Base-by-base conservation (phyloP, 1,284 basidiomycete genomes). In the Pyrrhoderma noxium region DNA sequence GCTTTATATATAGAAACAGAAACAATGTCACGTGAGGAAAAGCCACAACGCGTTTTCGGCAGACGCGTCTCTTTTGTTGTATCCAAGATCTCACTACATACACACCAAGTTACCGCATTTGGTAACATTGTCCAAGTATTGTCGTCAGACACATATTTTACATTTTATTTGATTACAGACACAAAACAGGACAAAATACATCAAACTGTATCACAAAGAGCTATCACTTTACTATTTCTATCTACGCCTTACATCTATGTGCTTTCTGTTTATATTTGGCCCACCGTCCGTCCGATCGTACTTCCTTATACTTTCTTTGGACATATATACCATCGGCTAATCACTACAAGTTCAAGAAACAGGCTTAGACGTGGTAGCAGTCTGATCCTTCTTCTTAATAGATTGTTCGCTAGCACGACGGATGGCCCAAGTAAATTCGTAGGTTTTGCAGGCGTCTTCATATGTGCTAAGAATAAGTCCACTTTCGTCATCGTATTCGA, bases 341-440 rank as follows among this genome's bases (percentile, higher is more conserved):
- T 14, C 5, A 18, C 38, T 40, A 18, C 38, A 5, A 22, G 7
- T 40, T 40, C 38, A 22, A n/a, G 38, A 5, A 22, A 14, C 8
- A 14, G 38, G 16, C 8, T 40, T 11, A 31, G 27, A 31, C 7
- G 38, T 40, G 5, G 38, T 49, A 34, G 48, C 44, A 39, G 49
- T 42, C 45, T 56, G 47, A 14, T 47, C 25, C 51, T 53, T 57
- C 45, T 52, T 53, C 59, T 68, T 64, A 56, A 63, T 61, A 27
- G 65, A 64, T 52, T 58, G 62, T 65, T 92, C 89, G 59, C 81
- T 81, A 23, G 89, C 85, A 56, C 78, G 72, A 45, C 89, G 82
- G 62, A 93, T 92, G 21, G 89, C 87, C 89, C 88, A 90, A 37
- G 89, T 89, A 52, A 93, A 74, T 63, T 93, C 83, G 60, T 94